Base-by-base conservation (phyloP, 176 grass and related monocot species). In the barley (Hordeum vulgare) region DNA sequence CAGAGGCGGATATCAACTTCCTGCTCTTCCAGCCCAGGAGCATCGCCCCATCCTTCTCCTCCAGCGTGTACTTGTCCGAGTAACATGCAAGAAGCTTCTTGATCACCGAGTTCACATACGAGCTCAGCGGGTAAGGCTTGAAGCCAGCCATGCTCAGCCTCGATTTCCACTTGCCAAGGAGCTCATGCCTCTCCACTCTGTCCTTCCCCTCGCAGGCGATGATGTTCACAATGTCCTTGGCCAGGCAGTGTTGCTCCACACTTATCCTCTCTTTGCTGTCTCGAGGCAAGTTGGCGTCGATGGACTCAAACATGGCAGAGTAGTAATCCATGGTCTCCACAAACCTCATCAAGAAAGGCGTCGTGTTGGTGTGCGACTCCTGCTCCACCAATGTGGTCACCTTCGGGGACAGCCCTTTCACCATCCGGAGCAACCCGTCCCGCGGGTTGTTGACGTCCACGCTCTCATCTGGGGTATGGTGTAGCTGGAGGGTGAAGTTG, bases 131-230 rank as follows among this genome's bases (percentile, higher is more conserved):
- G 87, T 90, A 95, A 21, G 96, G 91, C 66, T 82, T 93, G 73
- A 98, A 98, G 57, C 96, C 96, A 1, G 96, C 96, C 96, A 98
- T 98, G 68, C 80, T 98, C 62, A 98, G 63, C 87, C 96, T 94
- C 3, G 93, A 95, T 51, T 88, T 91, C 96, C 96, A 98, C 85
- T 98, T 98, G 27, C 96, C 96, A 27, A 98, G 86, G 31, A 98
- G 89, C 80, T 98, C 96, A 6, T 98, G 96, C 34, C 96, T 86
- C 85, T 95, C 93, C 49, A 98, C 83, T 64, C 96, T 88, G 27
- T 93, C 91, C 84, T 95, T 90, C 77, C 96, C 96, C 77, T 98
- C 96, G 3, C 96, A 95, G 15, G 96, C 93, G 9, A 98, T 94
- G 34, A 98, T 94, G 86, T 98, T 98, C 62, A 98, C 96, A 45